These are phyloP conservation scores for Talaromyces stipitatus DNA, from an alignment of 495 filamentous ascomycete species.

Conservation along the genomic window DNA sequence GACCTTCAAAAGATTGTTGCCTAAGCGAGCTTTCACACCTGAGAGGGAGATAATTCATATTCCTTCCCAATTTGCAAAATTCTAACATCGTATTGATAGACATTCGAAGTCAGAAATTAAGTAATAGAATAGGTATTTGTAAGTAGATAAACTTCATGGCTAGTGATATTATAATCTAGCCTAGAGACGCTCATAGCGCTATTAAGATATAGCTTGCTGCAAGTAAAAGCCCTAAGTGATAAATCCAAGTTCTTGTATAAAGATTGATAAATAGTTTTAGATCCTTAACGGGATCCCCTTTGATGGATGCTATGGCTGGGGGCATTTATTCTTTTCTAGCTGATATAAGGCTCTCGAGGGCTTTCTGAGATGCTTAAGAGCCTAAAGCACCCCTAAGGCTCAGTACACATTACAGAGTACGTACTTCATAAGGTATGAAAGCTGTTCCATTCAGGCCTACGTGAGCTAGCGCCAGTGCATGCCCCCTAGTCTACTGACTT, in stretches of 20 bases:
- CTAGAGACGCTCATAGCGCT: conserved; percentile 27
- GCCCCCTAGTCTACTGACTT: no score
- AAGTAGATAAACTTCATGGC: conserved; percentile 46
- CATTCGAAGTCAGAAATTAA: conserved; percentile 38
- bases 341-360: no score
- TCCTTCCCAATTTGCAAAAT: conserved; percentile 31
- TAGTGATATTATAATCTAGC: conserved; percentile 48
- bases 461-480: no score
- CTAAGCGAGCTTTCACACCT: conserved; percentile 69
- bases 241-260: conserved; percentile 22
- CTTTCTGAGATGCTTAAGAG: no score
- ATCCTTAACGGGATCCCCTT: conserved; percentile 4
- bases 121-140: conserved; percentile 69
- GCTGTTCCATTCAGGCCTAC: no score
- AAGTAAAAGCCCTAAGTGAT: conserved; percentile 14
- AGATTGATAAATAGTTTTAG: conserved; percentile 11
- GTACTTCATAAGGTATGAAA: no score
- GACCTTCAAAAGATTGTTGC: conserved; percentile 47
- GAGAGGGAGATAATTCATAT: conserved; percentile 51
- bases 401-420: no score
- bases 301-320: conserved; percentile 1
- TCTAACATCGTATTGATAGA: conserved; percentile 79
- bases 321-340: neutral
- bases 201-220: conserved; percentile 20
- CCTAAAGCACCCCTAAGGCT: no score